Evolutionary conservation across 2,329 filamentous ascomycete species (phyloP), one percentile per base, ranked within the genome.

Genomic region (Chrysosphaeria jannelii): DNA sequence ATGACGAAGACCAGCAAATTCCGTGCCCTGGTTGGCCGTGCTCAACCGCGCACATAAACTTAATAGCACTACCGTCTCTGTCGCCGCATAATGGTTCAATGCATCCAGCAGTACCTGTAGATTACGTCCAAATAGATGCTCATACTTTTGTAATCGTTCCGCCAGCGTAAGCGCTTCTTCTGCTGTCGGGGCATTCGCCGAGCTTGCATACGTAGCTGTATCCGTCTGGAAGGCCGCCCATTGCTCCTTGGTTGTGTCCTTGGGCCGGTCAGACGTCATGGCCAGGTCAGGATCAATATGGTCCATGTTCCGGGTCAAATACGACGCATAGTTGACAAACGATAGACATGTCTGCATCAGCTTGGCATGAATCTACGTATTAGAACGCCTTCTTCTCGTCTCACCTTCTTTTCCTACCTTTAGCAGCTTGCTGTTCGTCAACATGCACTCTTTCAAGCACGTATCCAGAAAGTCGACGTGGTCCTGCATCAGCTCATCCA

Each of bases 391-490:
- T n/a, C 17, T 8, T n/a, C 7, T 19, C 17, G n/a, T 19, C 7
- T n/a, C 17, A 19, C 17, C 8, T 3, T 10, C 12, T 5, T 11
- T 13, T 10, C 21, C 32, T 56, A 90, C 81, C 45, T 76, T 69
- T 5, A 97, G 48, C 5, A 97, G 55, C 47, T 90, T 91, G 39
- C 75, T 76, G 42, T 97, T 91, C 11, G 85, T 97, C 32, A 97
- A 55, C 78, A 93, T 93, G 50, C 85, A 93, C 47, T 93, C 85
- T 46, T 93, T 97, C 36, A 97, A 52, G 41, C 85, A 97, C 4
- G 85, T 93, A 36, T 91, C 85, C 22, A 97, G 49, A 42, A 97
- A 97, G 45, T 93, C 85, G 29, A 97, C 79, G 45, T 97, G 85
- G 38, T 93, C 79, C 46, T 93, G 76, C 85, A 97, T 97, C 38